These are phyloP conservation scores for Mercurialis annua DNA, from an alignment of 345 rosid species.

Conservation along the genomic window DNA sequence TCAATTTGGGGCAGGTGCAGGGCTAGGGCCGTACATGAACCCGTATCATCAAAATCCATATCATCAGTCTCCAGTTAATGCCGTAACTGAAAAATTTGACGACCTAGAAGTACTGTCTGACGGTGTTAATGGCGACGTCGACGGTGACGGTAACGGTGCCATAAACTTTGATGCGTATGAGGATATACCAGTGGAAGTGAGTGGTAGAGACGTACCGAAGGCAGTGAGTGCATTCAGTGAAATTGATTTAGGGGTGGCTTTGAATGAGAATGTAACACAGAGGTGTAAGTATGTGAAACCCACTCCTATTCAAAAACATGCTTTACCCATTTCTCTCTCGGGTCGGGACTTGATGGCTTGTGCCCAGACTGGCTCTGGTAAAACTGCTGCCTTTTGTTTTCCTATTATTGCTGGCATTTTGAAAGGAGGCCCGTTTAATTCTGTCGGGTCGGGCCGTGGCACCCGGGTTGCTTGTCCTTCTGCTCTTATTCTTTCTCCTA, in stretches of 20 bases:
- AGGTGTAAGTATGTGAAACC: constrained; percentile 48
- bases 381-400: constrained; percentile 54
- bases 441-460: constrained; percentile 8
- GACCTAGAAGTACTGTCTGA: constrained; percentile 26
- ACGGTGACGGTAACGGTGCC: not conserved
- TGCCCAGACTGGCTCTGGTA: constrained; percentile 60
- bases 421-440: not conserved
- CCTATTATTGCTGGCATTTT: constrained; percentile 43
- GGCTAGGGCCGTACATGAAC: not conserved
- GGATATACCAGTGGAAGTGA: constrained; percentile 37
- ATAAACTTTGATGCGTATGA: constrained; percentile 49
- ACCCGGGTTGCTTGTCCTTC: constrained; percentile 27
- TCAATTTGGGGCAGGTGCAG: constrained; percentile 2
- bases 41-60: not conserved
- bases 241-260: constrained; percentile 34
- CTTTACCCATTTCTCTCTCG: constrained; percentile 48
- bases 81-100: constrained; percentile 20
- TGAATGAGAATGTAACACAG: constrained; percentile 35
- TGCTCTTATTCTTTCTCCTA: constrained; percentile 51
- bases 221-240: constrained; percentile 33
- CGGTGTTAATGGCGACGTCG: not conserved
- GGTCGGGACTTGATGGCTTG: constrained; percentile 64
- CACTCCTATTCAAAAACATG: constrained; percentile 52
- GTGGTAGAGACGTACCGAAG: constrained; percentile 31
- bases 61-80: no score